phyloP scores from a whole-genome alignment of 2,329 filamentous ascomycete species.

The Arthrobotrys sinensis region DNA sequence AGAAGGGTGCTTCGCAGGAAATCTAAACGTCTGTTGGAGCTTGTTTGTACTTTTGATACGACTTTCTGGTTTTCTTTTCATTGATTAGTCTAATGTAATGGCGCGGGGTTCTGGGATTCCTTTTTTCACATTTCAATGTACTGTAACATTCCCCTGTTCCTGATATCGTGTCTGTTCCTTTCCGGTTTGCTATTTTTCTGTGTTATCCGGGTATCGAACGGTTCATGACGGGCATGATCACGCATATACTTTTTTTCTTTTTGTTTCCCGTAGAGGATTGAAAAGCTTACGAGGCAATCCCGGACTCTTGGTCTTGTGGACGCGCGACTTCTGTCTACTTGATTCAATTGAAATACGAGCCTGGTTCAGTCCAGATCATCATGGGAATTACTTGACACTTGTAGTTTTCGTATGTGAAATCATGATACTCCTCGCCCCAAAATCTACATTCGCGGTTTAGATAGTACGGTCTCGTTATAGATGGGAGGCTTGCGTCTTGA shows the following conservation, averaged over 20 bases:
- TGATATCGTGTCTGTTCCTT: slow-evolving; percentile 55
- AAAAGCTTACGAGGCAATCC: slow-evolving; percentile 32
- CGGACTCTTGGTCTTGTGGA: slow-evolving; percentile 11
- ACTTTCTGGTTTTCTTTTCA: slow-evolving; percentile 51
- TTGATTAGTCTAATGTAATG: slow-evolving; percentile 60
- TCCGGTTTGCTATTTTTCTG: slow-evolving; percentile 53
- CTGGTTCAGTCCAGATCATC: slow-evolving; percentile 15
- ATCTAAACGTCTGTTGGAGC: slow-evolving; percentile 77
- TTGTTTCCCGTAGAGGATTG: slow-evolving; percentile 37
- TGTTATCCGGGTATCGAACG: slow-evolving; percentile 50
- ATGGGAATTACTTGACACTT: slow-evolving; percentile 7
- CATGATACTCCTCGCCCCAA: neutral
- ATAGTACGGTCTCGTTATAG: slow-evolving; percentile 22
- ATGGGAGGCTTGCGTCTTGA: slow-evolving; percentile 26
- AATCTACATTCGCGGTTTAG: neutral
- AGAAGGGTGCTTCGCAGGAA: slow-evolving; percentile 94
- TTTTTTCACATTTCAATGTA: slow-evolving; percentile 60
- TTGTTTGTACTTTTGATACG: slow-evolving; percentile 49
- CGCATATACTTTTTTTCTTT: slow-evolving; percentile 37
- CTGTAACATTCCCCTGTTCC: slow-evolving; percentile 58
- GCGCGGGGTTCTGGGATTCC: slow-evolving; percentile 61
- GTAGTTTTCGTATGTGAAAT: too few species aligned
- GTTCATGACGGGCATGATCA: slow-evolving; percentile 61
- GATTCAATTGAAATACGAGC: slow-evolving; percentile 5
- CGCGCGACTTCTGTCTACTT: neutral